These are phyloP conservation scores for Citeromyces matritensis DNA, from an alignment of 805 yeast species.

Conservation along the genomic window DNA sequence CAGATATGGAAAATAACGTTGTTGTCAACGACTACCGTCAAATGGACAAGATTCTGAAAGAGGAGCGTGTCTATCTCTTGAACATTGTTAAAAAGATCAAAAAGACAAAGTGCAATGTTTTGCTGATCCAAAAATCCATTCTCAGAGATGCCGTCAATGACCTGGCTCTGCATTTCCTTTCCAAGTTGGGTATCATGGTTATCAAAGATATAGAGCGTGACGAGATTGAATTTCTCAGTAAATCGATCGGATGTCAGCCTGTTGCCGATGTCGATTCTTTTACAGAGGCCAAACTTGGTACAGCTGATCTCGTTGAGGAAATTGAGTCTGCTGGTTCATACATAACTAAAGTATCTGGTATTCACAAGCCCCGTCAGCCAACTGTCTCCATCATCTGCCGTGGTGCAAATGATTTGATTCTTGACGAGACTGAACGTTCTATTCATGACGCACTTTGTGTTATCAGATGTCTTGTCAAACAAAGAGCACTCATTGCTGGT, in stretches of 20 bases:
- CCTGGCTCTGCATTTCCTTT: constrained; percentile 83
- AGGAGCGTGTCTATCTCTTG: constrained; percentile 89
- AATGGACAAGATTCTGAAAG: constrained; percentile 97
- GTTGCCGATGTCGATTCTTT: constrained; percentile 91
- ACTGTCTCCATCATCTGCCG: constrained; percentile 87
- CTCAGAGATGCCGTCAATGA: constrained; percentile 92
- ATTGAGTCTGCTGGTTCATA: constrained; percentile 79
- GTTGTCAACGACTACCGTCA: constrained; percentile 97
- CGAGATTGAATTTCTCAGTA: constrained; percentile 80
- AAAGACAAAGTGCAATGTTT: constrained; percentile 90
- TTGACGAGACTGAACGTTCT: constrained; percentile 96
- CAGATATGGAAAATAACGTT: constrained; percentile 94
- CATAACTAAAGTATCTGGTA: constrained; percentile 78
- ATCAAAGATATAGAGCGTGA: constrained; percentile 93
- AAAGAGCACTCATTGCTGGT: constrained; percentile 86
- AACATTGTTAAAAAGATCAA: constrained; percentile 94
- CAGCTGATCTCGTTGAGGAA: constrained; percentile 89
- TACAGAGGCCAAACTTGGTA: constrained; percentile 83
- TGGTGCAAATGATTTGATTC: constrained; percentile 82
- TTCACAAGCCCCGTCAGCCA: constrained; percentile 37
- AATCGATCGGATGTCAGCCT: constrained; percentile 86
- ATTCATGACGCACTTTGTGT: constrained; percentile 97
- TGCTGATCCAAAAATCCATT: constrained; percentile 84
- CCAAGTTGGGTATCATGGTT: constrained; percentile 87
- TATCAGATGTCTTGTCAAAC: constrained; percentile 73